phyloP scores from a whole-genome alignment of 108 stramenopile genomes.

The Cyclotella atomus region DNA sequence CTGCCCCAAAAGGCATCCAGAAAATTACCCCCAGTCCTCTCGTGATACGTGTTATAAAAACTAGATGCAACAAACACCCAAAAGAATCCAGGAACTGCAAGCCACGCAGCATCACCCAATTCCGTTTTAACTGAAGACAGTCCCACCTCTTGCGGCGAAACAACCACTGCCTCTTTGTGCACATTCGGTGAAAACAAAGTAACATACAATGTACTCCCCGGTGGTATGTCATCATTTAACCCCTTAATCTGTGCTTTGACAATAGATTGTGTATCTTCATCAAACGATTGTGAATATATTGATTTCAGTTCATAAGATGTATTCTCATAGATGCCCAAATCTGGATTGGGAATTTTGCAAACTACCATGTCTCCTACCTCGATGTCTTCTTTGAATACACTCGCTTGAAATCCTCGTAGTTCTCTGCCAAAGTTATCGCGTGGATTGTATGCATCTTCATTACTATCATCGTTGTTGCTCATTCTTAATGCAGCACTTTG shows the following conservation, averaged over 20 bases:
- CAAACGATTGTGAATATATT: conserved; percentile 58
- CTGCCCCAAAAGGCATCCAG: conserved; percentile 63
- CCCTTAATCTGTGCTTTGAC: conserved; percentile 34
- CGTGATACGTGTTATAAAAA: conserved; percentile 59
- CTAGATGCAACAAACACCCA: conserved; percentile 52
- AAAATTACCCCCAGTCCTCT: conserved; percentile 61
- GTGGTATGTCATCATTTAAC: conserved; percentile 31
- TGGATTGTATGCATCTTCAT: conserved; percentile 27
- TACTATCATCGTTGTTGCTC: conserved; percentile 12
- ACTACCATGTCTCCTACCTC: conserved; percentile 56
- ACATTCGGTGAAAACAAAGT: conserved; percentile 31
- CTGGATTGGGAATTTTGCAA: conserved; percentile 50
- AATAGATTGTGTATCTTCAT: conserved; percentile 50
- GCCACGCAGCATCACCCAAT: conserved; percentile 36
- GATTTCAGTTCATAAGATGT: conserved; percentile 53
- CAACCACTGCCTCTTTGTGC: conserved; percentile 49
- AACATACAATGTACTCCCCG: conserved; percentile 22
- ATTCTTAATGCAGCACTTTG: background rate
- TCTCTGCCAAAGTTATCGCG: conserved; percentile 24
- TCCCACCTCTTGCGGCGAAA: conserved; percentile 66
- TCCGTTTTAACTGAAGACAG: conserved; percentile 48
- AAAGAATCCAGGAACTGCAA: conserved; percentile 67
- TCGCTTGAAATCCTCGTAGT: conserved; percentile 34
- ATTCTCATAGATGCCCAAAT: conserved; percentile 48
- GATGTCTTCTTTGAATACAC: conserved; percentile 35